Evolutionary conservation across 164 flowering plant species (phyloP).

Genomic region (Liriodendron chinense): DNA sequence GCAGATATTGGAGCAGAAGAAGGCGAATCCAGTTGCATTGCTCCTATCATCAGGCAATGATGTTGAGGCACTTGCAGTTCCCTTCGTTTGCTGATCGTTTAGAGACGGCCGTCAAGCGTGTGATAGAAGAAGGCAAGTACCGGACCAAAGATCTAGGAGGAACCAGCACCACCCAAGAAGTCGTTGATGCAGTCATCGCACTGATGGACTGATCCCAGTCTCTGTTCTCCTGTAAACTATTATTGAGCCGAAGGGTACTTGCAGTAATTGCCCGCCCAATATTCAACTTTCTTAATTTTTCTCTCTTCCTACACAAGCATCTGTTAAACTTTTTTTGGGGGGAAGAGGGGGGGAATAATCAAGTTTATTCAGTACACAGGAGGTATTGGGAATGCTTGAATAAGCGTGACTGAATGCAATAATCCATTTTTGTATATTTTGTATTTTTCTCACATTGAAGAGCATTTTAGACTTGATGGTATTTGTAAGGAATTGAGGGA

Average conservation of each 20-base stretch:
- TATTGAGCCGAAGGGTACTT: background rate
- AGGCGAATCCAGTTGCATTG: conserved; percentile 22
- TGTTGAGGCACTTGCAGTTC: conserved; percentile 23
- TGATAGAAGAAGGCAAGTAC: conserved; percentile 17
- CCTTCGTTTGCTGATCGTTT: conserved; percentile 23
- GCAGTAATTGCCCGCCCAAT: background rate
- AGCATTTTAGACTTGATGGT: background rate
- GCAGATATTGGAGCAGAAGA: conserved; percentile 17
- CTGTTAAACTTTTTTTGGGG: background rate
- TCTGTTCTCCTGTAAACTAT: background rate
- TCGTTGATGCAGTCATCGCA: conserved; percentile 22
- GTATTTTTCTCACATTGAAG: background rate
- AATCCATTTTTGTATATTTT: background rate
- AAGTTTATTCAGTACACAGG: too few species aligned
- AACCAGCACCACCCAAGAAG: conserved; percentile 21
- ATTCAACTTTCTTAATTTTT: too few species aligned
- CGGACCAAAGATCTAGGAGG: conserved; percentile 22
- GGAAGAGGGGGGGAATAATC: too few species aligned
- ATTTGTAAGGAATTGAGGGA: background rate
- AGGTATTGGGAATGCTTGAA: too few species aligned
- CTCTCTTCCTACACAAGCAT: background rate
- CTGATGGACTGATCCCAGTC: conserved; percentile 12
- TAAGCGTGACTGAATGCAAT: background rate
- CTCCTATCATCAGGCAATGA: conserved; percentile 24
- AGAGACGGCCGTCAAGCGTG: conserved; percentile 21